These are phyloP conservation scores for Citrullus colocynthis DNA, from an alignment of 306 rosid species.

Conservation along the genomic window DNA sequence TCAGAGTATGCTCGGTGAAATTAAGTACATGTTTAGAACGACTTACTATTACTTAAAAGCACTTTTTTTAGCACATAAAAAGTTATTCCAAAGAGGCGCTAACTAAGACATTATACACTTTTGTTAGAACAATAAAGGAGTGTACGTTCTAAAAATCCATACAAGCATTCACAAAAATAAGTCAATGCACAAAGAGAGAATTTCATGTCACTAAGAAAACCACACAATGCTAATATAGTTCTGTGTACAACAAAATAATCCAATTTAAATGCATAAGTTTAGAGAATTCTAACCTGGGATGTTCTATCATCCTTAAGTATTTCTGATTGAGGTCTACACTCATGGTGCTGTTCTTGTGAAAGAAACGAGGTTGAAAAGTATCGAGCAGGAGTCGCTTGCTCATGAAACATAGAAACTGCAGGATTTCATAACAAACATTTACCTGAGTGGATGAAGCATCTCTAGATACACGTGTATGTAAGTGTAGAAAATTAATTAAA, in stretches of 20 bases:
- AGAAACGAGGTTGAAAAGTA: conserved; percentile 62
- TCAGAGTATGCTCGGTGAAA: background rate
- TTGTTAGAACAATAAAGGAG: background rate
- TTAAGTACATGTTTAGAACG: background rate
- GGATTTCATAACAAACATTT: conserved; percentile 1
- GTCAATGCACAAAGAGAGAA: background rate
- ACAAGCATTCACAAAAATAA: background rate
- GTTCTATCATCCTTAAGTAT: conserved; percentile 40
- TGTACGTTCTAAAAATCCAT: background rate
- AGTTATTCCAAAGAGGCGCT: background rate
- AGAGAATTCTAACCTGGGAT: conserved; percentile 39
- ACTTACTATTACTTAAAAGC: background rate
- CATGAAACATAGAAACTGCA: conserved; percentile 49
- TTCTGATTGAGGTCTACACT: conserved; percentile 40
- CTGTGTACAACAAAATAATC: background rate
- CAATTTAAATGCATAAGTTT: background rate
- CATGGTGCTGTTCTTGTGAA: conserved; percentile 69
- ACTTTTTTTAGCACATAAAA: background rate
- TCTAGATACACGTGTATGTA: background rate
- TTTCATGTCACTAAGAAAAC: background rate
- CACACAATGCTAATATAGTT: background rate
- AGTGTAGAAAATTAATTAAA: background rate
- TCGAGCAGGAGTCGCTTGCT: conserved; percentile 45
- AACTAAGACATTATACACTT: background rate
- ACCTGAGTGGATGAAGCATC: background rate